Base-by-base conservation (phyloP, 768 basidiomycete species). In the Macrolepiota dolichaula region DNA sequence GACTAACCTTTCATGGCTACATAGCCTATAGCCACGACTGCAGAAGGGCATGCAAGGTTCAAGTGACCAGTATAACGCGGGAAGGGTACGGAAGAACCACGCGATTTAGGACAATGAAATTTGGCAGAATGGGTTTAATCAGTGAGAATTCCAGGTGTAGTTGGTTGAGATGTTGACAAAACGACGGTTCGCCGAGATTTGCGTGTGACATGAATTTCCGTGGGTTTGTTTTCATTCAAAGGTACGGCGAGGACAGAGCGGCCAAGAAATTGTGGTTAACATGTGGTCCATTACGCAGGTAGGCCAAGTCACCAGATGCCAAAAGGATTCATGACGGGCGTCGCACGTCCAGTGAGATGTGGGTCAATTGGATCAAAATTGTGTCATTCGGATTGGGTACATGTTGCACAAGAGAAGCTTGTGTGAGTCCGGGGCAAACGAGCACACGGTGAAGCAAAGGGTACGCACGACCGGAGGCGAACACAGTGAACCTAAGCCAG, bases 1-100 rank as follows among this genome's bases (percentile, higher is more conserved):
- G 38, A 57, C 77, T 73, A 69, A 86, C 86, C 80, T 73, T 79
- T 84, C 86, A 88, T 88, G 57, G 83, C 70, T 55, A 75, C 63
- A 71, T 85, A 87, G 37, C 86, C 86, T 62, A 81, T 66, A 44
- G 80, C 77, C 74, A 83, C 77, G 63, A 86, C 85, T 87, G 67
- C 37, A 55, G 32, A 51, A 55, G 59, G 9, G 47, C 46, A 54
- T 15, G 32, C 53, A 55, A 61, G 19, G 49, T 61, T 37, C 36
- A 27, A 51, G 29, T 27, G 25, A 52, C 50, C 50, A 38, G 57
- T 15, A 35, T 60, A 40, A 51, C 37, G 38, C 22, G 51, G 44
- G 58, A 59, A 46, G 29, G 22, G 29, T 17, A 47, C 22, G 59
- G 59, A 37, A 54, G 59, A 54, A 46, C 29, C 59, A 47, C 32